Evolutionary conservation across 257 asterid species (phyloP), one percentile per base, ranked within the genome.

Genomic region (Lycium ferocissimum): DNA sequence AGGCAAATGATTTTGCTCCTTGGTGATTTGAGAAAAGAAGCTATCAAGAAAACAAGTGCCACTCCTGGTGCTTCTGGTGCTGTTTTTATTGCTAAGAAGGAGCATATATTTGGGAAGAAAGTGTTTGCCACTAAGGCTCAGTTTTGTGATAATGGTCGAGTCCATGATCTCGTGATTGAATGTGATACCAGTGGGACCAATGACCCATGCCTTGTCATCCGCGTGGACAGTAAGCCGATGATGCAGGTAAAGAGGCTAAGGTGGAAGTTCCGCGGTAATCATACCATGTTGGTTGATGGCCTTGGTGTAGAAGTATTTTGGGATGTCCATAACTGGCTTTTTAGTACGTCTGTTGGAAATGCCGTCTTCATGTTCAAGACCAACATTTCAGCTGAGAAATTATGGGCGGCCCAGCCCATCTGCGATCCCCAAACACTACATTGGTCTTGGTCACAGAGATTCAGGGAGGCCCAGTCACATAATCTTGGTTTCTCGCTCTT

Each of bases 301-400:
- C 76, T 87, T 79, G 89, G 86, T 0, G 82, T 90, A 40, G 91
- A 90, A 80, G 83, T 90, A 7, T 90, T 86, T 81, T 90, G 92
- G 92, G 93, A 90, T 81, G 91, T 90, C 73, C 91, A 90, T 78
- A 89, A 84, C 82, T 90, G 93, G 93, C 85, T 90, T 6, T 90
- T 90, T 84, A 86, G 91, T 58, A 37, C 89, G 0, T 37, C 87
- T 0, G 33, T 82, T 20, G 89, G 91, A 49, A 79, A 80, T 86
- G 93, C 92, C 2, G 91, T 90, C 15, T 90, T 90, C 84, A 85
- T 90, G 93, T 90, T 90, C 86, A 86, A 88, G 90, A 87, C 93
- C 67, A 83, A 87, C 79, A 79, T 86, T 26, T 84, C 88, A 12
- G 89, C 91, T 1, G 89, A 89, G 84, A 90, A 90, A 85, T 78